phyloP scores from a whole-genome alignment of 257 asterid genomes.

The Nicotiana obtusifolia region DNA sequence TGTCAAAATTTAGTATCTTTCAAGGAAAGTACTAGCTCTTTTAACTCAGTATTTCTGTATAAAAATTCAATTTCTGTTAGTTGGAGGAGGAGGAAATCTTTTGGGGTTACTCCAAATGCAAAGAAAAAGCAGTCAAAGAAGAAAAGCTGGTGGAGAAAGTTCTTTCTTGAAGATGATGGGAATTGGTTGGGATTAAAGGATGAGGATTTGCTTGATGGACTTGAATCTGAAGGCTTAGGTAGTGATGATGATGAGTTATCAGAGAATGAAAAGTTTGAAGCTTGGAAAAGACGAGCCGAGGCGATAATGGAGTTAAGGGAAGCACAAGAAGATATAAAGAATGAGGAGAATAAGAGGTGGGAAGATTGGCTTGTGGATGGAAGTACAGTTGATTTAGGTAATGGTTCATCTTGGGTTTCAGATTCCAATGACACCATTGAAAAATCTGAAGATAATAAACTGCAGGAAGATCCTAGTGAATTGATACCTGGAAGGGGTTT shows the following conservation, averaged over 20 bases:
- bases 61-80: constrained; percentile 20
- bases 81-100: constrained; percentile 39
- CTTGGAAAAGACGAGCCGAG: constrained; percentile 93
- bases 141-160: constrained; percentile 83
- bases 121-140: constrained; percentile 46
- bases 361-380: constrained; percentile 90
- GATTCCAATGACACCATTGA: constrained; percentile 40
- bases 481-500: constrained; percentile 62
- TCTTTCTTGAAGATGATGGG: constrained; percentile 74
- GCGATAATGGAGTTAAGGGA: constrained; percentile 87
- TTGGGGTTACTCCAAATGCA: constrained; percentile 58
- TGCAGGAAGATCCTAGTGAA: constrained; percentile 39
- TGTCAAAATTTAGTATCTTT: constrained; percentile 48
- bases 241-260: constrained; percentile 42
- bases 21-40: constrained; percentile 23
- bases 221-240: constrained; percentile 43
- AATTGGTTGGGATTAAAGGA: constrained; percentile 93
- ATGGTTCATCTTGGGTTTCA: constrained; percentile 54
- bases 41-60: constrained; percentile 23
- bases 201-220: constrained; percentile 52
- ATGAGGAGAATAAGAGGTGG: constrained; percentile 87
- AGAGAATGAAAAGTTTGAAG: constrained; percentile 86
- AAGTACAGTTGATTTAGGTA: constrained; percentile 29
- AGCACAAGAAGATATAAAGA: constrained; percentile 74
- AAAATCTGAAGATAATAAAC: constrained; percentile 26